A percentile compares a stretch with the other conserved stretches of the same genome.
Evolutionary conservation across 2,329 filamentous ascomycete genomes (phyloP).

Genomic region (Rugonectria rugulosa): DNA sequence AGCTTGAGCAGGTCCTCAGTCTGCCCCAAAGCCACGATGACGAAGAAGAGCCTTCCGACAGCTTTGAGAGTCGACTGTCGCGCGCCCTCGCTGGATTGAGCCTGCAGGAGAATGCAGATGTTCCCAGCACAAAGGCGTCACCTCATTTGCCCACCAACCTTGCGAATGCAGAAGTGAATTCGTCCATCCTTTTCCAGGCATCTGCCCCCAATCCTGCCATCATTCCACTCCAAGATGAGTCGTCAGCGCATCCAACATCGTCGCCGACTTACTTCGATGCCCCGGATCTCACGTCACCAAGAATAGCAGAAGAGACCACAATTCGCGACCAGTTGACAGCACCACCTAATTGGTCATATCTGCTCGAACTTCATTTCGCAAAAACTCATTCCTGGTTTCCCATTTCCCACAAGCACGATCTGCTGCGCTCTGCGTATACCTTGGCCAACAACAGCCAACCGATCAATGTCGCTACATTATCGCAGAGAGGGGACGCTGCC

Average conservation of each 20-base stretch:
- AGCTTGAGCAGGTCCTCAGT: neutral
- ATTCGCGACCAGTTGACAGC: neutral
- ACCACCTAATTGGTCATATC: slow-evolving; percentile 11
- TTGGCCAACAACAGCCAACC: neutral
- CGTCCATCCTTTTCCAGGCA: neutral
- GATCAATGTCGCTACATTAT: neutral
- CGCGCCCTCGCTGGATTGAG: slow-evolving; percentile 3
- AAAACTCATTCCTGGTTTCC: slow-evolving; percentile 24
- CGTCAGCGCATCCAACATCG: neutral
- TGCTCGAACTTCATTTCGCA: slow-evolving; percentile 15
- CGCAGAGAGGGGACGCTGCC: slow-evolving; percentile 1
- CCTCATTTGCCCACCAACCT: neutral
- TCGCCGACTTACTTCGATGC: neutral
- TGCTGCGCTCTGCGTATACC: slow-evolving; percentile 16
- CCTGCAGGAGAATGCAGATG: neutral
- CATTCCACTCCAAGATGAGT: neutral
- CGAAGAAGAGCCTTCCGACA: slow-evolving; percentile 9
- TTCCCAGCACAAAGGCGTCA: neutral
- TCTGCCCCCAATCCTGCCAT: neutral
- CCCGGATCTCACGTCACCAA: neutral
- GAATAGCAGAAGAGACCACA: no score
- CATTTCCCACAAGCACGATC: slow-evolving; percentile 16
- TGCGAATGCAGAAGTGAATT: slow-evolving; percentile 7
- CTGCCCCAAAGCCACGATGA: neutral
- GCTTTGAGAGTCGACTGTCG: slow-evolving; percentile 8